Evolutionary conservation across 148 eudicot species (phyloP).

Genomic region (Amaranthus hypochondriacus): DNA sequence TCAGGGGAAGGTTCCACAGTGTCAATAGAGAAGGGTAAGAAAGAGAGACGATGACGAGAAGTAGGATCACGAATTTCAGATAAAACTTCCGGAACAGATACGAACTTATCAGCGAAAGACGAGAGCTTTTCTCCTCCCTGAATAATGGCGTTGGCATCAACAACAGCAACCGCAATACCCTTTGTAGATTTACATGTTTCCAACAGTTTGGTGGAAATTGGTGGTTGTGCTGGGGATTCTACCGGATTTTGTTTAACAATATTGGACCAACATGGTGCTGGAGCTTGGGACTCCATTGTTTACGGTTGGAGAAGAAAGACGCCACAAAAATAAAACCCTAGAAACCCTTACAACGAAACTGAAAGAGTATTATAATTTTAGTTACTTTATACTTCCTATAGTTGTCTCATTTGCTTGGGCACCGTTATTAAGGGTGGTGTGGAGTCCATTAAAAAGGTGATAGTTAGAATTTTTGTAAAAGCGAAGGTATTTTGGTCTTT

Average conservation of each 20-base stretch:
- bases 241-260: conserved; percentile 37
- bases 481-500: too few relatives aligned
- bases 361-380: too few relatives aligned
- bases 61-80: conserved; percentile 72
- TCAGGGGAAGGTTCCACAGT: conserved; percentile 74
- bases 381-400: too few relatives aligned
- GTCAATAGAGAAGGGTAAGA: conserved; percentile 56
- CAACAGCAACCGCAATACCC: conserved; percentile 76
- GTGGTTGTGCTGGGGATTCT: neutral
- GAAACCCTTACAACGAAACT: too few relatives aligned
- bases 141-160: conserved; percentile 92
- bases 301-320: neutral
- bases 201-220: conserved; percentile 4
- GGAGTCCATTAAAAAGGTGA: too few relatives aligned
- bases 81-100: conserved; percentile 61
- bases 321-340: too few relatives aligned
- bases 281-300: conserved; percentile 20
- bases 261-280: conserved; percentile 58
- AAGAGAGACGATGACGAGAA: conserved; percentile 65
- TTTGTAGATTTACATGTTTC: conserved; percentile 41
- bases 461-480: too few relatives aligned
- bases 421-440: too few relatives aligned
- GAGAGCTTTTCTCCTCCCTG: conserved; percentile 59
- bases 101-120: conserved; percentile 56
- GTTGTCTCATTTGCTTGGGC: too few relatives aligned